These are phyloP conservation scores for Myotisia sp. DNA, from an alignment of 2,329 filamentous ascomycete genomes.

Conservation along the genomic window DNA sequence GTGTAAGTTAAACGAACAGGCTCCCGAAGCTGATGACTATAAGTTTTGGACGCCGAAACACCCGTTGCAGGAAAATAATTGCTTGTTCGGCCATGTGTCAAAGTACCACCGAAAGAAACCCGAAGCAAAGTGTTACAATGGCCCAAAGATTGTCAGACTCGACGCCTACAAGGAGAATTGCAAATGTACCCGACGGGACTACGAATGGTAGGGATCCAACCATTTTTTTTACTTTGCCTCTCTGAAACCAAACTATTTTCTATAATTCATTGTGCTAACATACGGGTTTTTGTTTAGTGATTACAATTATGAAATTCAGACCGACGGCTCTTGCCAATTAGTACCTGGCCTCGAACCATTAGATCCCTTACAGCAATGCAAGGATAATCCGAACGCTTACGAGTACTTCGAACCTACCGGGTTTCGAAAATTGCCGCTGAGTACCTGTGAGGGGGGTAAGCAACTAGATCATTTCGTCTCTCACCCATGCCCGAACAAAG, in stretches of 20 bases:
- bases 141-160: constrained; percentile 53
- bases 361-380: constrained; percentile 46
- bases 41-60: constrained; percentile 77
- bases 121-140: constrained; percentile 69
- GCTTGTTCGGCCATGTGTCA: constrained; percentile 81
- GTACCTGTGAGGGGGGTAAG: constrained; percentile 64
- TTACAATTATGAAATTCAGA: constrained; percentile 78
- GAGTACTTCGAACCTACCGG: constrained; percentile 77
- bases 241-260: too few relatives aligned
- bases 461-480: constrained; percentile 56
- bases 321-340: constrained; percentile 60
- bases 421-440: constrained; percentile 78
- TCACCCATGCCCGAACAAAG: constrained; percentile 59
- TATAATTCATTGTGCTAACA: background rate
- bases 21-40: constrained; percentile 54
- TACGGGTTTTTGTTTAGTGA: constrained; percentile 42
- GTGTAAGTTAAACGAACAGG: constrained; percentile 53
- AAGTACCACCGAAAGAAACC: constrained; percentile 82
- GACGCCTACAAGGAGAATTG: constrained; percentile 62
- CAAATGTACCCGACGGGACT: constrained; percentile 70
- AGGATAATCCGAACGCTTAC: constrained; percentile 49
- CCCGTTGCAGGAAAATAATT: constrained; percentile 61
- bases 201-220: constrained; percentile 59
- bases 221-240: constrained; percentile 2
- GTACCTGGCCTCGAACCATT: constrained; percentile 57